Percentiles rank a stretch among this genome's conserved stretches.
These are phyloP conservation scores for Colletotrichum theobromicola DNA, from an alignment of 2,329 filamentous ascomycete species.

Conservation along the genomic window DNA sequence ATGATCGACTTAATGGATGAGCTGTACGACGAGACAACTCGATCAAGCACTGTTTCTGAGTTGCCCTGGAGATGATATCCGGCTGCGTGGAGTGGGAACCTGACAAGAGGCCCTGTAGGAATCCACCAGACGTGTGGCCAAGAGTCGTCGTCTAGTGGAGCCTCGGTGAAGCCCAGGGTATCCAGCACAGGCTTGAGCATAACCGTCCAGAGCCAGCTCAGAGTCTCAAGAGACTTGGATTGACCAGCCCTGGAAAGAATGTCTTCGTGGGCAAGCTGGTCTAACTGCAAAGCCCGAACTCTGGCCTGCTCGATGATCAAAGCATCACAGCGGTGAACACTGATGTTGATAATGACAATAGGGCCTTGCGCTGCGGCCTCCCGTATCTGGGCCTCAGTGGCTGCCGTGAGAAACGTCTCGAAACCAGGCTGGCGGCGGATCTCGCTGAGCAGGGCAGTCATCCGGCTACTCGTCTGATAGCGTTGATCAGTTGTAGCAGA, in stretches of 20 bases:
- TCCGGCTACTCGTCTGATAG: background rate
- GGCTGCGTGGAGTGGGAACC: slow-evolving; percentile 38
- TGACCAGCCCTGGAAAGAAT: too few species aligned
- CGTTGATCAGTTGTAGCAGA: background rate
- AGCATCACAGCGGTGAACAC: slow-evolving; percentile 32
- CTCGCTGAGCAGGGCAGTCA: background rate
- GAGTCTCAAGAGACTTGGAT: background rate
- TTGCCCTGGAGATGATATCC: slow-evolving; percentile 29
- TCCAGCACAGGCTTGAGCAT: slow-evolving; percentile 30
- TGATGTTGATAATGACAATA: slow-evolving; percentile 36
- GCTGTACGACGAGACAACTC: slow-evolving; percentile 43
- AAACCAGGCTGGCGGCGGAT: slow-evolving; percentile 27
- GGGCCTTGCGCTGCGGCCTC: slow-evolving; percentile 27
- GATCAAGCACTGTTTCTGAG: slow-evolving; percentile 32
- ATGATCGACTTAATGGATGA: slow-evolving; percentile 37
- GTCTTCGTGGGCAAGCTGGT: background rate
- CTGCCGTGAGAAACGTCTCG: slow-evolving; percentile 28
- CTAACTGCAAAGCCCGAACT: slow-evolving; percentile 25
- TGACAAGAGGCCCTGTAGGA: slow-evolving; percentile 31
- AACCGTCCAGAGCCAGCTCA: slow-evolving; percentile 37
- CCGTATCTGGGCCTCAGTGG: slow-evolving; percentile 22
- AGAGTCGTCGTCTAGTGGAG: background rate
- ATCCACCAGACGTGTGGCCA: slow-evolving; percentile 40
- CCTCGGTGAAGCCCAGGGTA: slow-evolving; percentile 26
- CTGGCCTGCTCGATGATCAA: slow-evolving; percentile 27